Conservation (phyloP, 805 yeast species). For the Teunomyces stri region DNA sequence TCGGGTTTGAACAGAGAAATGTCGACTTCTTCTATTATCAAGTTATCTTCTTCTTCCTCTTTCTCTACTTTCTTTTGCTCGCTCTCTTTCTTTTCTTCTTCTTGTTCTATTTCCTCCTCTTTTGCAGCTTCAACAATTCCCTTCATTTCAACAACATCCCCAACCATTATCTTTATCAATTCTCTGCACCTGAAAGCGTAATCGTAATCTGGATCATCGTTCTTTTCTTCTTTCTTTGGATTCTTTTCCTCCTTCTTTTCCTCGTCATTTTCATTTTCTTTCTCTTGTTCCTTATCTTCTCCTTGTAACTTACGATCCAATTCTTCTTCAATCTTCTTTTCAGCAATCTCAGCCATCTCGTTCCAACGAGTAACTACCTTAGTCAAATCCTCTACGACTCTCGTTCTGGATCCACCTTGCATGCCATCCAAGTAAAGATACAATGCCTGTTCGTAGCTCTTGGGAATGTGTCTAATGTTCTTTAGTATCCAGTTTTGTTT, state of each 20-base stretch:
- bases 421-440: slow-evolving; percentile 54
- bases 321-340: slow-evolving; percentile 37
- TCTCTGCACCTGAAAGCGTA: slow-evolving; percentile 42
- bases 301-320: slow-evolving; percentile 25
- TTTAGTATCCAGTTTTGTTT: slow-evolving; percentile 83
- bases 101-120: slow-evolving; percentile 10
- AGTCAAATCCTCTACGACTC: slow-evolving; percentile 51
- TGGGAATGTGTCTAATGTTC: slow-evolving; percentile 53
- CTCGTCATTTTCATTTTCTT: slow-evolving; percentile 11
- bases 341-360: slow-evolving; percentile 40
- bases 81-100: slow-evolving; percentile 8
- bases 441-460: slow-evolving; percentile 50
- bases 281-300: slow-evolving; percentile 13
- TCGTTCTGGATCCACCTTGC: slow-evolving; percentile 66
- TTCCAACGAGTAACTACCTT: slow-evolving; percentile 58
- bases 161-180: slow-evolving; percentile 33
- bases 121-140: slow-evolving; percentile 19
- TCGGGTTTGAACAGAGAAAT: slow-evolving; percentile 4
- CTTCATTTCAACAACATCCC: slow-evolving; percentile 30
- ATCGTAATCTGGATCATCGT: slow-evolving; percentile 30
- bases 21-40: slow-evolving; percentile 10
- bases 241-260: slow-evolving; percentile 14
- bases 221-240: slow-evolving; percentile 2
- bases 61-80: slow-evolving; percentile 10
- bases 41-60: slow-evolving; percentile 12